phyloP scores from a whole-genome alignment of 75 land plant species.

The Picea glauca region DNA sequence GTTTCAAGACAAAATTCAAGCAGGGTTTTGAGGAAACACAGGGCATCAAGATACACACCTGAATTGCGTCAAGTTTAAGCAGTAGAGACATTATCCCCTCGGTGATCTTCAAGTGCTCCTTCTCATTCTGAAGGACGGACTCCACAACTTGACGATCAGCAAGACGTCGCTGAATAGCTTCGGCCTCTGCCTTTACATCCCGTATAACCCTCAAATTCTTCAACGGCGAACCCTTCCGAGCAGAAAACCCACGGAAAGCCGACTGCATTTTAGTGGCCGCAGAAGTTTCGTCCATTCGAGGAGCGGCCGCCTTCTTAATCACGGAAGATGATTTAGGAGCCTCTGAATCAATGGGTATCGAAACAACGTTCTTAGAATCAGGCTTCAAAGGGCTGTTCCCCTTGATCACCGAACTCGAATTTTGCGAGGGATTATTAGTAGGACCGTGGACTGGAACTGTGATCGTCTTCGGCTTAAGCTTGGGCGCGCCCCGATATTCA shows the following conservation, averaged over 20 bases:
- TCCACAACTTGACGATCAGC: neutral
- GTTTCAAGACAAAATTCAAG: too few species aligned
- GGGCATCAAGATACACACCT: slow-evolving; percentile 15
- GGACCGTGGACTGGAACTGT: neutral
- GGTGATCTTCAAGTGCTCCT: slow-evolving; percentile 16
- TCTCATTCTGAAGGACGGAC: slow-evolving; percentile 11
- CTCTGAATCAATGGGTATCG: neutral
- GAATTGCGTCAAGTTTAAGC: slow-evolving; percentile 24
- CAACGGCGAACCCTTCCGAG: slow-evolving; percentile 17
- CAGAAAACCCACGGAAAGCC: slow-evolving; percentile 15
- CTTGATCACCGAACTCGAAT: neutral
- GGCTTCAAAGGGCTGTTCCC: neutral
- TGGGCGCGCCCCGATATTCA: too few species aligned
- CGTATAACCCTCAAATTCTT: slow-evolving; percentile 18
- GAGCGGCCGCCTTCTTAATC: neutral
- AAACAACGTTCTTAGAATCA: neutral
- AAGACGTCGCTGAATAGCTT: slow-evolving; percentile 2
- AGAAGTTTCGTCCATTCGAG: neutral
- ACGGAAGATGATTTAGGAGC: neutral
- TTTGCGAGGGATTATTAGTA: neutral
- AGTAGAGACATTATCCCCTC: slow-evolving; percentile 25
- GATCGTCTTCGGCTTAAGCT: neutral
- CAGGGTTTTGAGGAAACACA: too few species aligned
- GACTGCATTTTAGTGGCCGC: slow-evolving; percentile 27
- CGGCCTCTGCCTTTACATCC: neutral